A percentile compares a stretch with the other conserved stretches of the same genome.
Evolutionary conservation across 2,329 filamentous ascomycete species (phyloP).

Genomic region (Xylaria sp.): DNA sequence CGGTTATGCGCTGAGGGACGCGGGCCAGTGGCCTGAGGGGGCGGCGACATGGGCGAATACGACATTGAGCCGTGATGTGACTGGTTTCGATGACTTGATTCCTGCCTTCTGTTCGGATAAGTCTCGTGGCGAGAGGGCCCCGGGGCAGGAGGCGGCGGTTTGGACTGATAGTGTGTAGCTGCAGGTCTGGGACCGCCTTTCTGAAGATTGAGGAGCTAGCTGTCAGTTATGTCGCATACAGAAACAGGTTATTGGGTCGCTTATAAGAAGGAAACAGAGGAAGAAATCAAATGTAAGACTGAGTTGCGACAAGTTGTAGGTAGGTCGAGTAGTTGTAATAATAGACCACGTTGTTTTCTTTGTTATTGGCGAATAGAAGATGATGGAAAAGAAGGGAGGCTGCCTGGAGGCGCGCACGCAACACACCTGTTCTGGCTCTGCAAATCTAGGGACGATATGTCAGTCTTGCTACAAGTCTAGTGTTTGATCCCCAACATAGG

Average conservation of each 20-base stretch:
- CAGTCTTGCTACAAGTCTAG: slow-evolving; percentile 28
- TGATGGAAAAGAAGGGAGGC: background rate
- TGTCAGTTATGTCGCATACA: slow-evolving; percentile 31
- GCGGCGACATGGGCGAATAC: slow-evolving; percentile 60
- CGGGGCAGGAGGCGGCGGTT: slow-evolving; percentile 59
- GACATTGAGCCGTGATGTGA: slow-evolving; percentile 36
- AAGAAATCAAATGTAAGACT: background rate
- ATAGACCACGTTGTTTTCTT: background rate
- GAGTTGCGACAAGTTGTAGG: slow-evolving; percentile 4
- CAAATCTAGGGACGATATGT: slow-evolving; percentile 55
- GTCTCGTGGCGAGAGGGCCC: slow-evolving; percentile 49
- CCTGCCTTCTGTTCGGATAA: slow-evolving; percentile 42
- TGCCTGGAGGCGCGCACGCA: slow-evolving; percentile 10
- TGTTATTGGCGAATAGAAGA: slow-evolving; percentile 4
- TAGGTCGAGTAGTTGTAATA: background rate
- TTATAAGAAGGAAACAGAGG: background rate
- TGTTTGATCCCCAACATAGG: slow-evolving; percentile 28
- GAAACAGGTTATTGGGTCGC: too few species aligned
- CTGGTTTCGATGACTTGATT: slow-evolving; percentile 34
- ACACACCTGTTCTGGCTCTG: slow-evolving; percentile 61
- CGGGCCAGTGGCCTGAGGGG: slow-evolving; percentile 57
- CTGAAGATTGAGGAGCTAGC: slow-evolving; percentile 24
- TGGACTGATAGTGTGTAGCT: slow-evolving; percentile 59
- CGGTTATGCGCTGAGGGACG: slow-evolving; percentile 60
- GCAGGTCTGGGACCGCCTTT: slow-evolving; percentile 44